Percentiles rank a stretch among this genome's conserved stretches.
phyloP scores from a whole-genome alignment of 345 rosid genomes.

The Lumnitzera racemosa region DNA sequence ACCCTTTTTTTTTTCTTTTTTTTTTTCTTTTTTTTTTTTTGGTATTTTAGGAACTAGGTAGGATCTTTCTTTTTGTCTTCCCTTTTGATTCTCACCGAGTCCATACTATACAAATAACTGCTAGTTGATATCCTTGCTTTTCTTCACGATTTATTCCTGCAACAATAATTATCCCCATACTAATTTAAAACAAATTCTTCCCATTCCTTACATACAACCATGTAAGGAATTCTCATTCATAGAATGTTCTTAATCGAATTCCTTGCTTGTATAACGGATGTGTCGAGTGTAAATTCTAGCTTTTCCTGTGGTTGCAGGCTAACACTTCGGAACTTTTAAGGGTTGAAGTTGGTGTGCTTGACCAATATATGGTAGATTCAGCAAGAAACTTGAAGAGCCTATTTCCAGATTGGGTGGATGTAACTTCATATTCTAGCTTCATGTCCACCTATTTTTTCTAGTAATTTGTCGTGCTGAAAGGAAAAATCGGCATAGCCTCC shows the following conservation, averaged over 20 bases:
- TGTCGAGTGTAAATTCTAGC: not conserved
- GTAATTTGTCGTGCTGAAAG: not conserved
- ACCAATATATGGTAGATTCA: constrained; percentile 57
- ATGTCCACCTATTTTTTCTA: constrained; percentile 65
- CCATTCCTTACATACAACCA: no score
- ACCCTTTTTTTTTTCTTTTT: not conserved
- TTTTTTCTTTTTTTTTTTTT: not conserved
- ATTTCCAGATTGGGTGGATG: constrained; percentile 87
- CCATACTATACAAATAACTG: no score
- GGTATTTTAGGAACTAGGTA: not conserved
- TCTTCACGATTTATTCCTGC: not conserved
- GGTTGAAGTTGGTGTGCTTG: constrained; percentile 76
- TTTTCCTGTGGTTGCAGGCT: constrained; percentile 35
- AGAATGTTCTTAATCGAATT: no score
- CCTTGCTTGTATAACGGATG: not conserved
- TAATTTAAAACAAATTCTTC: no score
- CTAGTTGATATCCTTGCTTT: no score
- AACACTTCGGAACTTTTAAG: constrained; percentile 37
- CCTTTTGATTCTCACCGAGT: not conserved
- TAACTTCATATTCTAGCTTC: constrained; percentile 59
- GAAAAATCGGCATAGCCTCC: not conserved
- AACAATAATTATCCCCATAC: not conserved
- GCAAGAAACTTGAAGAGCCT: constrained; percentile 54
- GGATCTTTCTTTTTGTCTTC: not conserved
- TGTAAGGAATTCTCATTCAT: no score